A percentile compares a stretch with the other conserved stretches of the same genome.
Conservation (phyloP, 352 stramenopile species). For the Pythium plurisporium region DNA sequence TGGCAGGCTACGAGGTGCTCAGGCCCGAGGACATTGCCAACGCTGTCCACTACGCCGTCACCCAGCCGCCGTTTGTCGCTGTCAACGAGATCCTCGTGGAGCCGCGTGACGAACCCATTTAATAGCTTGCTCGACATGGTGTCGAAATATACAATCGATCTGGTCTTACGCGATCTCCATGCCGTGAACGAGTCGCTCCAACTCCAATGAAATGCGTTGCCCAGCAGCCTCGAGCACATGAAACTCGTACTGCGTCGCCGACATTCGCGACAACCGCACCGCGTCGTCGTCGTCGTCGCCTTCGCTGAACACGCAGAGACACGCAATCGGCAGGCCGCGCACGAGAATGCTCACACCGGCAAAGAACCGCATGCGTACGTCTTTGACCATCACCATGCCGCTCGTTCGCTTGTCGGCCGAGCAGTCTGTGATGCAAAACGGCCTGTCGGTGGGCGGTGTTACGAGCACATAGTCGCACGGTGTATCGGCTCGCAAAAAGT, state of each 20-base stretch:
- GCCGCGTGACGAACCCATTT: constrained; percentile 82
- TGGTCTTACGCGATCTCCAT: constrained; percentile 28
- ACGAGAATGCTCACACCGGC: constrained; percentile 45
- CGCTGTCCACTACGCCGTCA: constrained; percentile 86
- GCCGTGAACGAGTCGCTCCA: constrained; percentile 41
- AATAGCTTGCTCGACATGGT: constrained; percentile 4
- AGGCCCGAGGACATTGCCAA: constrained; percentile 81
- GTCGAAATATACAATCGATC: not conserved
- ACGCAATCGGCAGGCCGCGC: constrained; percentile 47
- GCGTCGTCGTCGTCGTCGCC: not conserved
- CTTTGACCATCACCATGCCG: constrained; percentile 54
- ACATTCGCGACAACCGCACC: not conserved
- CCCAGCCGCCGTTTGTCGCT: constrained; percentile 79
- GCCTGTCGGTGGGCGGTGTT: constrained; percentile 29
- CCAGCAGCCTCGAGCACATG: constrained; percentile 36
- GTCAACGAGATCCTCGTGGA: constrained; percentile 91
- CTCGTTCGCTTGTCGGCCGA: constrained; percentile 37
- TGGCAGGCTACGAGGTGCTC: constrained; percentile 74
- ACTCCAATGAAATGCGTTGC: constrained; percentile 38
- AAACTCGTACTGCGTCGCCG: constrained; percentile 34
- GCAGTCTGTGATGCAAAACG: constrained; percentile 47
- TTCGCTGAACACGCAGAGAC: constrained; percentile 44
- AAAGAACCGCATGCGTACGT: constrained; percentile 49
- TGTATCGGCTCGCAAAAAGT: constrained; percentile 40
- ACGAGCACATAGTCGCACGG: constrained; percentile 58